Percentiles rank a stretch among this genome's conserved stretches.
phyloP scores from a whole-genome alignment of 1,139 yeast genomes.

The Groenewaldozyma auringiensis region DNA sequence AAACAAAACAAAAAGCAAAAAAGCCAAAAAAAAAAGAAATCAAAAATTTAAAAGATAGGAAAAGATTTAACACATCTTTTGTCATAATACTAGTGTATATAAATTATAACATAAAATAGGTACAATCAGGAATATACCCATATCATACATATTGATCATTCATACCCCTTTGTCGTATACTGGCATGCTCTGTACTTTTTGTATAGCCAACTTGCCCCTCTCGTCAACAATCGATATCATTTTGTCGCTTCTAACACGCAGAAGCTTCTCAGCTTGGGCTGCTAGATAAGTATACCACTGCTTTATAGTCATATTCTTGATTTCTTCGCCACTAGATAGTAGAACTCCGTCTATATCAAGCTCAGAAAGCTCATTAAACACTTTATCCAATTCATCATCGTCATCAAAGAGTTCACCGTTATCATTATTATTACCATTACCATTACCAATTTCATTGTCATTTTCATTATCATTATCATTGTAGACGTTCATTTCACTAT shows the following conservation, averaged over 20 bases:
- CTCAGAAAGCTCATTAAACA: constrained; percentile 35
- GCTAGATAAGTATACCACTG: constrained; percentile 57
- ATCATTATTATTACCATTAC: not conserved
- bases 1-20: too few relatives aligned
- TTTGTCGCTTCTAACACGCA: constrained; percentile 28
- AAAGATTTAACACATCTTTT: too few relatives aligned
- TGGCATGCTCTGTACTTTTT: constrained; percentile 17
- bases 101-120: not conserved
- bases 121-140: not conserved
- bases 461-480: not conserved
- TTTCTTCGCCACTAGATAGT: constrained; percentile 39
- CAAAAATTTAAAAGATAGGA: too few relatives aligned
- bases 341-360: constrained; percentile 35
- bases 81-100: not conserved
- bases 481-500: not conserved
- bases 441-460: not conserved
- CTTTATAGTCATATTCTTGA: constrained; percentile 52
- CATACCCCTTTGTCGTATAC: constrained; percentile 4
- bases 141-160: too few relatives aligned
- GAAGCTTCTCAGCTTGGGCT: constrained; percentile 24
- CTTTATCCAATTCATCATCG: constrained; percentile 23
- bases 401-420: not conserved
- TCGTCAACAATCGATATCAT: constrained; percentile 25
- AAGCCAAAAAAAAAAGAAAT: too few relatives aligned
- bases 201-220: constrained; percentile 24